Conservation (phyloP, 192 early-diverging fungal genomes). For the Backusella morwellensis region DNA sequence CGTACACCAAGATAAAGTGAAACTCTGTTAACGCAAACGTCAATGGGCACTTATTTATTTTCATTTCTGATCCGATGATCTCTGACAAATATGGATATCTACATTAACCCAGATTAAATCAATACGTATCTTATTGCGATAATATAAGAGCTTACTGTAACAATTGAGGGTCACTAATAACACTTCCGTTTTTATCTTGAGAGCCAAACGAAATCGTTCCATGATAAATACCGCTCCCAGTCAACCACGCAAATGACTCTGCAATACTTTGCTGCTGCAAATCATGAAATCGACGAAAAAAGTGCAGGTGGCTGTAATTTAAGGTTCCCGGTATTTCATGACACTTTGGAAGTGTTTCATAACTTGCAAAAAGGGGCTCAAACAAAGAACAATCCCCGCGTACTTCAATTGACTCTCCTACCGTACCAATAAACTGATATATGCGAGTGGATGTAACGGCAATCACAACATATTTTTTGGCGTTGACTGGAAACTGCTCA, state of each 20-base stretch:
- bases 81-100: slow-evolving; percentile 47
- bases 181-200: slow-evolving; percentile 71
- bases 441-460: slow-evolving; percentile 81
- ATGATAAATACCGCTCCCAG: slow-evolving; percentile 84
- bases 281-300: slow-evolving; percentile 69
- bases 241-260: slow-evolving; percentile 90
- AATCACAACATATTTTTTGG: slow-evolving; percentile 76
- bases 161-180: slow-evolving; percentile 77
- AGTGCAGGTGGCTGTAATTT: slow-evolving; percentile 60
- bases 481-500: slow-evolving; percentile 73
- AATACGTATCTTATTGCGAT: neutral
- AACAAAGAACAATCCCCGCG: slow-evolving; percentile 69
- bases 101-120: neutral
- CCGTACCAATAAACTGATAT: slow-evolving; percentile 87
- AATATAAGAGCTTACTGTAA: slow-evolving; percentile 62
- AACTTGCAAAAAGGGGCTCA: slow-evolving; percentile 68
- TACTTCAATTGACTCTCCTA: slow-evolving; percentile 40
- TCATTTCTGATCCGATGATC: slow-evolving; percentile 10
- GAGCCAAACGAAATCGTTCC: slow-evolving; percentile 78
- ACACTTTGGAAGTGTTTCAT: slow-evolving; percentile 66
- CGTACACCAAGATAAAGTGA: slow-evolving; percentile 86
- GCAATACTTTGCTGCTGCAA: slow-evolving; percentile 61
- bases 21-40: slow-evolving; percentile 85
- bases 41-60: slow-evolving; percentile 46
- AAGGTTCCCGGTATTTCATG: slow-evolving; percentile 58